Percentiles rank a stretch among this genome's conserved stretches.
phyloP scores from a whole-genome alignment of 257 asterid genomes.

The Plantago elongata region DNA sequence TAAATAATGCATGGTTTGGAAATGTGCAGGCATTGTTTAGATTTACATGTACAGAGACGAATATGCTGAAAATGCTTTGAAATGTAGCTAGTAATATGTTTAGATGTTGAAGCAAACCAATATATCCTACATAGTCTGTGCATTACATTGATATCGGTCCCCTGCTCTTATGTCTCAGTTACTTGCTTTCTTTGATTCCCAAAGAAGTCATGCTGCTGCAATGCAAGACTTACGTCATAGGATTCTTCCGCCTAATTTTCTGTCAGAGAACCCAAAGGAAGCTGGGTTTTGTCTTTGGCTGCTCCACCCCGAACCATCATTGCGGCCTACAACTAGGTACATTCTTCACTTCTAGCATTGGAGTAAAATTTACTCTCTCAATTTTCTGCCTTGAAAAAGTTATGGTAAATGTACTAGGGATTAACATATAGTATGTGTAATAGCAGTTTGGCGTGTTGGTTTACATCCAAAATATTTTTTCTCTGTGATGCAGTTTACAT shows the following conservation, averaged over 20 bases:
- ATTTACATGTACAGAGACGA: slow-evolving; percentile 14
- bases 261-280: slow-evolving; percentile 37
- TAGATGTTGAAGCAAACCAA: slow-evolving; percentile 10
- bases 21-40: slow-evolving; percentile 1
- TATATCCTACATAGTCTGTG: neutral
- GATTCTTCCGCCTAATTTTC: slow-evolving; percentile 49
- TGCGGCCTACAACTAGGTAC: slow-evolving; percentile 57
- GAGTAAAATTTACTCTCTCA: neutral
- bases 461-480: too few species aligned
- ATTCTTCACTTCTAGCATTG: neutral
- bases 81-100: slow-evolving; percentile 11
- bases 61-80: neutral
- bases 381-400: neutral
- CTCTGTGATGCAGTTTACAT: neutral
- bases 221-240: slow-evolving; percentile 42
- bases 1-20: neutral
- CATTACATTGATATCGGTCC: neutral
- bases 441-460: neutral
- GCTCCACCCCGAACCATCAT: slow-evolving; percentile 50
- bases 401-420: neutral
- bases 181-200: slow-evolving; percentile 35
- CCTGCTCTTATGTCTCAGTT: slow-evolving; percentile 25
- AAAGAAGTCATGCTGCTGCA: slow-evolving; percentile 37
- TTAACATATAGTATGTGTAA: neutral
- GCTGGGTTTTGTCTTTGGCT: slow-evolving; percentile 54